Conservation (phyloP, 1,284 basidiomycete genomes). For the Trichosporon asahii region DNA sequence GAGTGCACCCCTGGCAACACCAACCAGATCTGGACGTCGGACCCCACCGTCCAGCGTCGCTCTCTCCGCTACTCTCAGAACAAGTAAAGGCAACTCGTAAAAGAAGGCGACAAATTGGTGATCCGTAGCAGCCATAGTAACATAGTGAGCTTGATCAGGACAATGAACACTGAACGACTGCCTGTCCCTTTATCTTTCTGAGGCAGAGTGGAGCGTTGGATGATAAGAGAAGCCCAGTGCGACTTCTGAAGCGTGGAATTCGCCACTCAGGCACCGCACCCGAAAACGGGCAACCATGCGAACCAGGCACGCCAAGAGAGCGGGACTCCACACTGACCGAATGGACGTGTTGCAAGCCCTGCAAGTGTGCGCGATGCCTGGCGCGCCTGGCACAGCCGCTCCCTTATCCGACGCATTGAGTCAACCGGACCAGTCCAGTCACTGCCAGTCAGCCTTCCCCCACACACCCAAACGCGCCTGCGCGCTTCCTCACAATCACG, state of each 20-base stretch:
- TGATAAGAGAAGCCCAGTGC: too few relatives aligned
- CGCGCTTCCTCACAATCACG: neutral
- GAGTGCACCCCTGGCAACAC: conserved; percentile 24
- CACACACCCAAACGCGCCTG: too few relatives aligned
- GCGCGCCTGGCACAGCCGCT: neutral
- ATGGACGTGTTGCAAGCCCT: too few relatives aligned
- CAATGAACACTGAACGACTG: neutral
- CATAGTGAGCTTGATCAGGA: neutral
- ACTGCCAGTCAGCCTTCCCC: neutral
- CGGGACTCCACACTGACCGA: neutral
- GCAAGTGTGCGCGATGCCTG: too few relatives aligned
- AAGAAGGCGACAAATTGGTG: too few relatives aligned
- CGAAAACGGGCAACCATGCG: too few relatives aligned
- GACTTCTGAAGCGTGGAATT: too few relatives aligned
- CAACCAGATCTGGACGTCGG: conserved; percentile 25
- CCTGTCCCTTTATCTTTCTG: too few relatives aligned
- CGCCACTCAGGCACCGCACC: neutral
- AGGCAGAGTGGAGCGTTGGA: too few relatives aligned
- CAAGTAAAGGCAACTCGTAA: neutral
- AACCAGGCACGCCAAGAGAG: neutral
- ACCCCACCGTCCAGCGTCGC: neutral
- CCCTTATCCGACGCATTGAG: neutral
- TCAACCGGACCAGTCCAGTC: neutral
- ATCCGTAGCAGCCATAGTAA: neutral
- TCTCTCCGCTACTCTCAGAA: neutral